These are phyloP conservation scores for Diutina catenulata DNA, from an alignment of 1,139 yeast species.

Conservation along the genomic window DNA sequence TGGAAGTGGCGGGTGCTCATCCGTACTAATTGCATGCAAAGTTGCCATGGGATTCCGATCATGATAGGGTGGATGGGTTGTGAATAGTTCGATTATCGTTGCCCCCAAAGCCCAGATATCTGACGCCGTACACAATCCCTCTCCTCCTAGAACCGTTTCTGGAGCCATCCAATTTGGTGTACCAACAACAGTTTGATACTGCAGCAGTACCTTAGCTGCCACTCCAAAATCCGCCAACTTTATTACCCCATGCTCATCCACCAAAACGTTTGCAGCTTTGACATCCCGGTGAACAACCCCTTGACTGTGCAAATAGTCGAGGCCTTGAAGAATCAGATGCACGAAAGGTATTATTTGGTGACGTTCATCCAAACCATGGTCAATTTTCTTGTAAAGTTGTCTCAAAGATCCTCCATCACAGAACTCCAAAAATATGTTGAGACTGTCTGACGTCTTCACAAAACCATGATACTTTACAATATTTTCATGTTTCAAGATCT, in stretches of 20 bases:
- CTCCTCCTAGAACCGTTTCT: constrained; percentile 60
- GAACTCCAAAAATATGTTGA: constrained; percentile 52
- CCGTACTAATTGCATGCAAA: constrained; percentile 84
- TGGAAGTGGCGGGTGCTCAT: constrained; percentile 73
- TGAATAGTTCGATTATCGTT: constrained; percentile 74
- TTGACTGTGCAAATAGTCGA: constrained; percentile 54
- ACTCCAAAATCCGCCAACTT: constrained; percentile 77
- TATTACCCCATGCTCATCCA: constrained; percentile 47
- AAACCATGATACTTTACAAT: constrained; percentile 89
- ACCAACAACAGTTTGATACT: constrained; percentile 40
- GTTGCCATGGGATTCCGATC: constrained; percentile 79
- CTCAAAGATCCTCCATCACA: constrained; percentile 84
- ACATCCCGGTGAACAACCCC: constrained; percentile 73
- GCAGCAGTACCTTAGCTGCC: constrained; percentile 42
- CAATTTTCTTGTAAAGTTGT: constrained; percentile 46
- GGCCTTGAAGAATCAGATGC: constrained; percentile 38
- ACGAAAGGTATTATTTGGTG: constrained; percentile 46
- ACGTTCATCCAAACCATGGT: constrained; percentile 46
- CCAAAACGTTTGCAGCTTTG: constrained; percentile 64
- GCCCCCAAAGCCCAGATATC: constrained; percentile 96
- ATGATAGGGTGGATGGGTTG: constrained; percentile 84
- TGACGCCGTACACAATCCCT: constrained; percentile 80
- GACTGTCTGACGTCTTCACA: constrained; percentile 51
- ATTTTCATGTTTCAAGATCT: constrained; percentile 70
- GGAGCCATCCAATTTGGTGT: constrained; percentile 91